Conservation (phyloP, 169 alveolate species). For the Perkinsus marinus region DNA sequence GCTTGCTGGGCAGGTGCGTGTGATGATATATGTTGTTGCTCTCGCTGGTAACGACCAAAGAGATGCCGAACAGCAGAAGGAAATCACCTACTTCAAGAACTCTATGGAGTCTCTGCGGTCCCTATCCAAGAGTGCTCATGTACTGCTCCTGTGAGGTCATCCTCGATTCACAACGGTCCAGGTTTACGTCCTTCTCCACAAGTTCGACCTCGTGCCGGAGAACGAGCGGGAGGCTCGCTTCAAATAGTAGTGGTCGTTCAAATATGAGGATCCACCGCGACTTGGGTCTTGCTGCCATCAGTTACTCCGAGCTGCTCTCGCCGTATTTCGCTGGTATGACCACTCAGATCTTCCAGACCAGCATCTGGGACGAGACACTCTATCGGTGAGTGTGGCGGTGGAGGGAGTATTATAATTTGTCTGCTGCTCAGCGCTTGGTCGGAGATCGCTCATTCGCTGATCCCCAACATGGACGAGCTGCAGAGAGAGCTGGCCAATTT, state of each 20-base stretch:
- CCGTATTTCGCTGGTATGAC: conserved; percentile 9
- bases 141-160: neutral
- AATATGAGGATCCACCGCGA: neutral
- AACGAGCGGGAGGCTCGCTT: conserved; percentile 52
- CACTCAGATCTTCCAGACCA: conserved; percentile 53
- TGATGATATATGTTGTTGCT: neutral
- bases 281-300: neutral
- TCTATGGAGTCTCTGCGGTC: conserved; percentile 61
- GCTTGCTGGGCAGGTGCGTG: neutral
- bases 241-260: conserved; percentile 4
- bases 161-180: too few relatives aligned
- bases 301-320: neutral
- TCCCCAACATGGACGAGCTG: conserved; percentile 59
- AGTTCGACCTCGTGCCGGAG: conserved; percentile 68
- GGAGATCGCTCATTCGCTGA: conserved; percentile 61
- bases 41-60: neutral
- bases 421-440: conserved; percentile 73
- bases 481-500: conserved; percentile 49
- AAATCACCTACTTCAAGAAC: conserved; percentile 50
- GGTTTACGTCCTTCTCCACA: conserved; percentile 73
- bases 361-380: conserved; percentile 81
- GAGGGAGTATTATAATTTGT: neutral
- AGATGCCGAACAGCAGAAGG: conserved; percentile 33
- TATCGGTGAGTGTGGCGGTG: neutral
- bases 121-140: conserved; percentile 64